Base-by-base conservation (phyloP, 2,329 filamentous ascomycete genomes). In the Fusarium equiseti region DNA sequence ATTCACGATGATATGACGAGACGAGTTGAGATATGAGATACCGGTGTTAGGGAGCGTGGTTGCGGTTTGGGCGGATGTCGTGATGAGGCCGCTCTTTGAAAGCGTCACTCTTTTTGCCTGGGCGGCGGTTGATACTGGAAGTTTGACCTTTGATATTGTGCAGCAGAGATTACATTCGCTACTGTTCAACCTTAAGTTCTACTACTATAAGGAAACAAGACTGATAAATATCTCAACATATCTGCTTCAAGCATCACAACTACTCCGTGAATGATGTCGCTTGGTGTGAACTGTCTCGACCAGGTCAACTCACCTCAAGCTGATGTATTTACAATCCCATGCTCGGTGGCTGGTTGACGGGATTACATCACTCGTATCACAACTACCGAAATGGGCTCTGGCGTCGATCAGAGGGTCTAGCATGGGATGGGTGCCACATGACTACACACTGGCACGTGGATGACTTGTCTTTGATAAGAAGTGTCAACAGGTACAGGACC, bases 291-390 rank as follows among this genome's bases (percentile, higher is more conserved):
- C 27, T 26, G 18, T 48, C 31, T 40, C 22, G 24, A 20, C 29
- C 31, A 18, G 24, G 18, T 8, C 24, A 43, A 43, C n/a, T 13
- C 26, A 54, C n/a, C 35, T n/a, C 18, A 32, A 46, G 10, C 12
- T 57, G 48, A 29, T 35, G 16, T 26, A 18, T 43, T 22, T 10
- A 38, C 31, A 43, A 45, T 42, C 49, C 40, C 44, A 32, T 51
- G 40, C 20, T 26, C 31, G n/a, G 20, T 55, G 59, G 71, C 60
- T 71, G 63, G 58, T 65, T 71, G 59, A 65, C 45, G 58, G 54
- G 40, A 71, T 71, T 69, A 61, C 68, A 71, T 71, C 68, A 65
- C 63, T 18, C 48, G 44, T 71, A 65, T 71, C 59, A 71, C 59
- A 52, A 59, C 45, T 40, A 42, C 59, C 59, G 43, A 61, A 72